These are phyloP conservation scores for Sclerotinia glacialis DNA, from an alignment of 2,329 filamentous ascomycete genomes.

Conservation along the genomic window DNA sequence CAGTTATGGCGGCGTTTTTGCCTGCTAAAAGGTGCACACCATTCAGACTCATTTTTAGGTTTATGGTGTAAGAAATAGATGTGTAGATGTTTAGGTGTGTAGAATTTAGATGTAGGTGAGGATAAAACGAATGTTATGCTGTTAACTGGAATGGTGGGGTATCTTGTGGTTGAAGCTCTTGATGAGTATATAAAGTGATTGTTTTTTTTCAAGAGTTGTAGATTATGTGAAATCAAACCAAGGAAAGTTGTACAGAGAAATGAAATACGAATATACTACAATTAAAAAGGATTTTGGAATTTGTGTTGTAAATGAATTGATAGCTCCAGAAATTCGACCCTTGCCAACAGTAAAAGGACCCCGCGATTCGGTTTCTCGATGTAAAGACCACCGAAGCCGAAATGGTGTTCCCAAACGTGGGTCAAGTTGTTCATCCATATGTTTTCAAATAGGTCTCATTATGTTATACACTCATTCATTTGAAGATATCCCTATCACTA, in stretches of 20 bases:
- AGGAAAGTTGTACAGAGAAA: not conserved
- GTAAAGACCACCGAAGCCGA: constrained; percentile 25
- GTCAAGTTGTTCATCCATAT: constrained; percentile 10
- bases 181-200: not conserved
- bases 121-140: not conserved
- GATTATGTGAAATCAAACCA: not conserved
- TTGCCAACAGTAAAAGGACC: constrained; percentile 21
- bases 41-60: not conserved
- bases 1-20: constrained; percentile 23
- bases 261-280: not conserved
- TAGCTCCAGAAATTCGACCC: not conserved
- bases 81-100: not conserved
- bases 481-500: not conserved
- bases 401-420: constrained; percentile 9
- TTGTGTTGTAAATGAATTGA: not conserved
- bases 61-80: not conserved
- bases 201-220: not conserved
- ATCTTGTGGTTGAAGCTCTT: not conserved
- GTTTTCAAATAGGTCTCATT: not conserved
- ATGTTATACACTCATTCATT: not conserved
- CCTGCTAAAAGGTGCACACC: constrained; percentile 12
- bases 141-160: not conserved
- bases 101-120: not conserved
- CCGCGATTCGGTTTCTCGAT: constrained; percentile 30
- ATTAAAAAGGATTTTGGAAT: not conserved